Evolutionary conservation across 2,329 filamentous ascomycete genomes (phyloP), one percentile per base, ranked within the genome.

Genomic region (Phaeomoniella chlamydospora): DNA sequence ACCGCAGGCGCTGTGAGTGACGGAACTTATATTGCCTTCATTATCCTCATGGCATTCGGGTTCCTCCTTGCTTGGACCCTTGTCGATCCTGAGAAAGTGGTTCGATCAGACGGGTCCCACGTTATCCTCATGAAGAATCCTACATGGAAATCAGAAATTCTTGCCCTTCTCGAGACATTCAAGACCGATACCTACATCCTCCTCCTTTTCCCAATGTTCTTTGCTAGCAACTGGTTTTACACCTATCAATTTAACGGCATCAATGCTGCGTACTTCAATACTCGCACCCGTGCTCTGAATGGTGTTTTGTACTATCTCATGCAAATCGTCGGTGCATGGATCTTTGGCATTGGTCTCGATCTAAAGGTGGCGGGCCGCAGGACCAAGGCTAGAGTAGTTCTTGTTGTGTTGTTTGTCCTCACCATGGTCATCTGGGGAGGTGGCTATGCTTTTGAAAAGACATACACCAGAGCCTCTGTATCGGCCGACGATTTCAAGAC

Each of bases 51-150:
- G 64, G 65, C 80, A 36, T 45, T 70, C 32, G 84, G 84, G 32
- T 81, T 81, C 41, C 46, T 73, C 11, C 63, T 93, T 2, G 72
- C 80, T 18, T 74, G 82, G 50, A 63, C 68, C 29, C 69, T 93
- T 3, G 74, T 74, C 49, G 74, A 90, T 49, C 80, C 81, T 26
- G 71, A 71, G 46, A 70, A 74, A 37, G 72, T 94, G 42, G 63
- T 82, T 44, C 83, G 86, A 41, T 65, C 70, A 26, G 84, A 94
- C 52, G 83, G 84, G 39, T 80, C 80, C 39, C 71, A 74, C 40
- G 76, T 93, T 51, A 85, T 93, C 43, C 59, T 87, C 43, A 92
- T 88, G 80, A 88, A 90, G 65, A 82, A 92, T 57, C 86, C 86
- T 3, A 82, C 80, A 35, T 92, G 82, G 81, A 73, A 74, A 50